Conservation (phyloP, 495 filamentous ascomycete genomes). For the Opeltia flavorubescens region DNA sequence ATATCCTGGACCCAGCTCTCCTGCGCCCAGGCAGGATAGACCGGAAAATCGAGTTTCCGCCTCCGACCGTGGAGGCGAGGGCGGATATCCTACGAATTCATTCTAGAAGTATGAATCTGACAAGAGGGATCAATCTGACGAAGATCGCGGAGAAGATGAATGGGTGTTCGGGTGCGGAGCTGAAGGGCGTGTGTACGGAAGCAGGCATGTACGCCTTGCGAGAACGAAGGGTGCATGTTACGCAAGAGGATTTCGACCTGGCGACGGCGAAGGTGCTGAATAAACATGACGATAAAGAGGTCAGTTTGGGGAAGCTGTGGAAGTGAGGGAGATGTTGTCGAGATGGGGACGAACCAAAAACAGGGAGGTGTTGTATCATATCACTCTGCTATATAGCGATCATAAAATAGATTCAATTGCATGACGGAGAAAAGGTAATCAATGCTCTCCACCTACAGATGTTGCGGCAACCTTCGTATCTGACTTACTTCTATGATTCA, state of each 20-base stretch:
- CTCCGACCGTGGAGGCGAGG: slow-evolving; percentile 89
- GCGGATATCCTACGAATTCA: slow-evolving; percentile 98
- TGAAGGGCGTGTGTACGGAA: slow-evolving; percentile 95
- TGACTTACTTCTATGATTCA: too few relatives aligned
- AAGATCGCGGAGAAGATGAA: slow-evolving; percentile 99
- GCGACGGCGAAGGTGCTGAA: slow-evolving; percentile 98
- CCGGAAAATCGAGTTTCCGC: slow-evolving; percentile 98
- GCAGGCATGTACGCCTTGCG: slow-evolving; percentile 95
- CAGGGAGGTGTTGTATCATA: background rate
- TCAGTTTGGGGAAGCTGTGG: slow-evolving; percentile 78
- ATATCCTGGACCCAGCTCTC: slow-evolving; percentile 91
- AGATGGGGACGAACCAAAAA: background rate
- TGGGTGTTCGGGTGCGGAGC: slow-evolving; percentile 88
- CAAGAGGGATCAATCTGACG: slow-evolving; percentile 88
- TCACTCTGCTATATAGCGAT: background rate
- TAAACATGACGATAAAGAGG: slow-evolving; percentile 99
- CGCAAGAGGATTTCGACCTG: slow-evolving; percentile 97
- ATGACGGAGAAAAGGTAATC: background rate
- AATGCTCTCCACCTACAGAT: background rate
- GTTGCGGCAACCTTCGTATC: too few relatives aligned
- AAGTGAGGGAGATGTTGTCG: slow-evolving; percentile 39
- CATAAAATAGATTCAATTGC: background rate
- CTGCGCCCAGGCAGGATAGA: slow-evolving; percentile 93
- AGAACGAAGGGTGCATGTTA: slow-evolving; percentile 92
- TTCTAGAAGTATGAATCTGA: slow-evolving; percentile 94